Evolutionary conservation across 805 yeast species (phyloP).

Genomic region (Metschnikowia drakensbergensis): DNA sequence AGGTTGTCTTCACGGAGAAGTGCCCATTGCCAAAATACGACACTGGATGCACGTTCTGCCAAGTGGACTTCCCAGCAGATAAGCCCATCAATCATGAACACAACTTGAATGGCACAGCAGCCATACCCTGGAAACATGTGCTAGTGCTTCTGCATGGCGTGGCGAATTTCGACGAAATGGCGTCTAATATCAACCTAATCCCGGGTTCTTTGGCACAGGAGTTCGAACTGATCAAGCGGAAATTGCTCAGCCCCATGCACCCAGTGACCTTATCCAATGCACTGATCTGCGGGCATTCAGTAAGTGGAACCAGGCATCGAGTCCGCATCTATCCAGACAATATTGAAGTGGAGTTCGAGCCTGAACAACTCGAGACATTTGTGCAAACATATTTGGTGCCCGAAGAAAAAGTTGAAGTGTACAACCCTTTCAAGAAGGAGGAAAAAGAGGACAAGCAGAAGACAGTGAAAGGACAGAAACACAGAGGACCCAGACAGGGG

Average conservation of each 20-base stretch:
- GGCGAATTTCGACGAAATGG: conserved; percentile 38
- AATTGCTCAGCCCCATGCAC: conserved; percentile 37
- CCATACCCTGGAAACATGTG: conserved; percentile 53
- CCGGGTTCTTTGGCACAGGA: conserved; percentile 44
- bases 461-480: background rate
- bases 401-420: conserved; percentile 12
- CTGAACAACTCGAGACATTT: conserved; percentile 31
- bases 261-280: conserved; percentile 52
- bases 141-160: conserved; percentile 47
- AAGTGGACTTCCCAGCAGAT: conserved; percentile 36
- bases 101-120: conserved; percentile 46
- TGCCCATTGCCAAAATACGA: conserved; percentile 53
- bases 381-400: conserved; percentile 42
- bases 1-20: conserved; percentile 4
- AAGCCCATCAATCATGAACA: conserved; percentile 39
- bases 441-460: background rate
- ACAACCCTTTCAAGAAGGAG: conserved; percentile 23
- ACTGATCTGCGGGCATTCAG: conserved; percentile 12
- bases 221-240: conserved; percentile 32
- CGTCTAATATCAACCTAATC: conserved; percentile 47
- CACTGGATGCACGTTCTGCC: conserved; percentile 62
- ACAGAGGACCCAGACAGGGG: background rate
- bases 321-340: conserved; percentile 57
- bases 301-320: conserved; percentile 9
- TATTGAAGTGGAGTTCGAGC: conserved; percentile 33